These are phyloP conservation scores for Danielia oregonensis DNA, from an alignment of 805 yeast species.

Conservation along the genomic window DNA sequence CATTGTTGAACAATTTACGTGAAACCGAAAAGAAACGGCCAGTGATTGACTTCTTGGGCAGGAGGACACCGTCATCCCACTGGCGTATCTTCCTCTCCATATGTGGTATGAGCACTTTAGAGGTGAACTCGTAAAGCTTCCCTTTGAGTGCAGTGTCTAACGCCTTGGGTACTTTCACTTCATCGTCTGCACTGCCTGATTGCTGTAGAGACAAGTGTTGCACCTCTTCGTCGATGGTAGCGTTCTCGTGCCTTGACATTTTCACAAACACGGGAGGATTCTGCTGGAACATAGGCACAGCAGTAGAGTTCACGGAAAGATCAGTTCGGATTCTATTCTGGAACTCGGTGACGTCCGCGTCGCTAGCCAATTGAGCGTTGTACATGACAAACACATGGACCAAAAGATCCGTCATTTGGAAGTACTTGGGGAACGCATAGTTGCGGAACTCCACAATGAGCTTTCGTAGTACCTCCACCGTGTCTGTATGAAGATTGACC, in stretches of 20 bases:
- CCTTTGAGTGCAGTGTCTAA: constrained; percentile 38
- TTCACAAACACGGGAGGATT: neutral
- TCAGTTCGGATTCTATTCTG: constrained; percentile 24
- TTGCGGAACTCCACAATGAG: constrained; percentile 46
- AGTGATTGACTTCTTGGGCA: constrained; percentile 72
- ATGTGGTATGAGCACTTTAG: constrained; percentile 62
- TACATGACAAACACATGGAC: constrained; percentile 34
- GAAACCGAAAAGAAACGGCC: constrained; percentile 69
- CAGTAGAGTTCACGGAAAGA: constrained; percentile 27
- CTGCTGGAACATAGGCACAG: constrained; percentile 11
- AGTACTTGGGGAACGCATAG: constrained; percentile 58
- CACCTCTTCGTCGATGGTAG: constrained; percentile 49
- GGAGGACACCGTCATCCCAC: constrained; percentile 83
- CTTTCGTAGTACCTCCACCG: constrained; percentile 54
- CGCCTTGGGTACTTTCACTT: constrained; percentile 26
- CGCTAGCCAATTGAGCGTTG: constrained; percentile 19
- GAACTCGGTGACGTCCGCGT: constrained; percentile 31
- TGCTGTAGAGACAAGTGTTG: constrained; percentile 30
- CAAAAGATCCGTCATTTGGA: constrained; percentile 62
- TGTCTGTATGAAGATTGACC: constrained; percentile 49
- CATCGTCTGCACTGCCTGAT: constrained; percentile 5
- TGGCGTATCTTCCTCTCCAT: constrained; percentile 77
- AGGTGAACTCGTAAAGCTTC: constrained; percentile 45
- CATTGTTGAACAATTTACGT: constrained; percentile 49
- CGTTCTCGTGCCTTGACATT: constrained; percentile 25